phyloP scores from a whole-genome alignment of 192 early-diverging fungal species.

The Thamnidium elegans region DNA sequence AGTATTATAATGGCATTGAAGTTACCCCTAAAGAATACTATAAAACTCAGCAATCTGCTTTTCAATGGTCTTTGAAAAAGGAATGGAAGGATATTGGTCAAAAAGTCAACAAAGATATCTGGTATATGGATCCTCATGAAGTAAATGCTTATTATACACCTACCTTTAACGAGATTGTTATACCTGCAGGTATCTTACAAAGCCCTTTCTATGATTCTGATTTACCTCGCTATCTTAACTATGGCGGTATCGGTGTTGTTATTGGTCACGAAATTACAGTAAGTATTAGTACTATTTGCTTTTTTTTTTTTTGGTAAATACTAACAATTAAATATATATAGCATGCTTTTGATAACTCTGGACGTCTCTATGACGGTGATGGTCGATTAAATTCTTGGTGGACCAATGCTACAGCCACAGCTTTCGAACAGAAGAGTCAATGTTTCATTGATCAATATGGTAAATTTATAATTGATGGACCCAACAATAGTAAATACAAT shows the following conservation, averaged over 20 bases:
- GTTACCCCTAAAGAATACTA: slow-evolving; percentile 52
- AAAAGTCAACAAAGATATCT: slow-evolving; percentile 45
- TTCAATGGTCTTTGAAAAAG: slow-evolving; percentile 37
- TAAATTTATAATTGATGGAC: slow-evolving; percentile 44
- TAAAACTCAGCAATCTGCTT: slow-evolving; percentile 56
- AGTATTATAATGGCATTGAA: slow-evolving; percentile 51
- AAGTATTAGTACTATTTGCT: slow-evolving; percentile 8
- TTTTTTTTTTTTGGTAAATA: slow-evolving; percentile 4
- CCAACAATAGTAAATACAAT: slow-evolving; percentile 32
- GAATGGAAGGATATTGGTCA: slow-evolving; percentile 28
- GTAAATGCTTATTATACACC: slow-evolving; percentile 60
- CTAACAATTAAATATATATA: neutral
- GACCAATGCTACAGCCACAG: slow-evolving; percentile 28
- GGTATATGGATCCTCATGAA: slow-evolving; percentile 57
- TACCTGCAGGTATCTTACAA: slow-evolving; percentile 62
- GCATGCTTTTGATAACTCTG: slow-evolving; percentile 69
- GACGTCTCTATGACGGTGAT: slow-evolving; percentile 53
- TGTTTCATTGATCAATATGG: slow-evolving; percentile 71
- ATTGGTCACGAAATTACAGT: slow-evolving; percentile 75
- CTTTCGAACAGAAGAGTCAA: slow-evolving; percentile 48
- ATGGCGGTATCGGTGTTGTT: slow-evolving; percentile 65
- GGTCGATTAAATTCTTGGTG: slow-evolving; percentile 50
- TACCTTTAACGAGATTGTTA: slow-evolving; percentile 47
- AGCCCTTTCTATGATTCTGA: slow-evolving; percentile 56
- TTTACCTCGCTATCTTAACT: slow-evolving; percentile 62